Percentiles rank a stretch among this genome's conserved stretches.
These are phyloP conservation scores for Termitomyces sp. DNA, from an alignment of 768 basidiomycete genomes.

Conservation along the genomic window DNA sequence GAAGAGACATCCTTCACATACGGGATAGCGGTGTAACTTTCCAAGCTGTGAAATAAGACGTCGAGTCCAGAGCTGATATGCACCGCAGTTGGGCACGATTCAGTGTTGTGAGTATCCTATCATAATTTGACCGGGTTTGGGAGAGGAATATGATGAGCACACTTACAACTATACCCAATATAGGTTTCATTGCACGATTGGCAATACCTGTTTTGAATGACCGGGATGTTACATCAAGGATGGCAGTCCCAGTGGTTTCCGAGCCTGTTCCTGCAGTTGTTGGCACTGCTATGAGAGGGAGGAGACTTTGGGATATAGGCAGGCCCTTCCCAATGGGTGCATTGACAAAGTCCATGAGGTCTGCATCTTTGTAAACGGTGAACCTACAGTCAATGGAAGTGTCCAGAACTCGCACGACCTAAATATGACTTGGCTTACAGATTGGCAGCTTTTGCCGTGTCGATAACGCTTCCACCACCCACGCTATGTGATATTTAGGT, in stretches of 20 bases:
- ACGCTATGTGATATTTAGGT: slow-evolving; percentile 42
- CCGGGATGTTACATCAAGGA: slow-evolving; percentile 86
- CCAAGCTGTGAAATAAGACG: slow-evolving; percentile 93
- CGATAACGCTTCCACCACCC: slow-evolving; percentile 93
- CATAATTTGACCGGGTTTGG: not conserved
- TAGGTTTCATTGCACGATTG: slow-evolving; percentile 84
- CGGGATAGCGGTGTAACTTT: slow-evolving; percentile 93
- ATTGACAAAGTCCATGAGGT: slow-evolving; percentile 95
- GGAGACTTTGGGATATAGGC: slow-evolving; percentile 67
- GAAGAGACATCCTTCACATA: slow-evolving; percentile 36
- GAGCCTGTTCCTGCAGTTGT: slow-evolving; percentile 84
- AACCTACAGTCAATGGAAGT: slow-evolving; percentile 42
- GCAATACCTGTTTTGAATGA: slow-evolving; percentile 98
- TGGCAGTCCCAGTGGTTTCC: slow-evolving; percentile 93
- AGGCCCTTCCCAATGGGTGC: slow-evolving; percentile 92
- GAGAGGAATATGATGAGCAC: not conserved
- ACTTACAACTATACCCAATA: slow-evolving; percentile 68
- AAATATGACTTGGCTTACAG: slow-evolving; percentile 38
- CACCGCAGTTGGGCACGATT: slow-evolving; percentile 84
- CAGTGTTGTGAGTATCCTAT: slow-evolving; percentile 84
- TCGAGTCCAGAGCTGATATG: slow-evolving; percentile 95
- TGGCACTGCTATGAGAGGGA: slow-evolving; percentile 82
- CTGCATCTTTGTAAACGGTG: slow-evolving; percentile 86
- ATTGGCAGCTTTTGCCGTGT: slow-evolving; percentile 95
- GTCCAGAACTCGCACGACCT: not conserved